A percentile compares a stretch with the other conserved stretches of the same genome.
Evolutionary conservation across 768 basidiomycete genomes (phyloP).

Genomic region (Sarcodon sp.): DNA sequence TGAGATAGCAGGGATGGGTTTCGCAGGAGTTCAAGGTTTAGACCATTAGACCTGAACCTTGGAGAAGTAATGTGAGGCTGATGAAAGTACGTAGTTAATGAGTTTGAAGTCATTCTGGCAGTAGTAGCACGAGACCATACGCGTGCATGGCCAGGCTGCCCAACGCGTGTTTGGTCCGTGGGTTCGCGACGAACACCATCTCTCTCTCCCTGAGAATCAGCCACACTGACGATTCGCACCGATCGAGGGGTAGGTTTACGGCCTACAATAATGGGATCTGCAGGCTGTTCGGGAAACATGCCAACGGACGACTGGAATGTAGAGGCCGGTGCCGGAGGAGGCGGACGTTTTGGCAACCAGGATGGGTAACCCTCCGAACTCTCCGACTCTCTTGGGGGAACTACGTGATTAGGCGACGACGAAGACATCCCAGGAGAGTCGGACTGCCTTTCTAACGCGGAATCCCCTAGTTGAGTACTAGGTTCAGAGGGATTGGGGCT

Average conservation of each 20-base stretch:
- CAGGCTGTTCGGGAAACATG: constrained; percentile 17
- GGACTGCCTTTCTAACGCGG: background rate
- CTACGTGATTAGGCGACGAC: constrained; percentile 19
- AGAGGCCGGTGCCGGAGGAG: constrained; percentile 62
- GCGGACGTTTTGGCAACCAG: constrained; percentile 73
- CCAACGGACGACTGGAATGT: constrained; percentile 47
- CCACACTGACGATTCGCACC: constrained; percentile 67
- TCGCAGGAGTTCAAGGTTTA: constrained; percentile 58
- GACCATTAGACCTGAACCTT: constrained; percentile 49
- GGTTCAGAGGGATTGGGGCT: background rate
- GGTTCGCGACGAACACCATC: constrained; percentile 29
- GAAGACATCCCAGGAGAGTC: constrained; percentile 11
- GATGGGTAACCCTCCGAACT: constrained; percentile 65
- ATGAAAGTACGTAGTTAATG: constrained; percentile 23
- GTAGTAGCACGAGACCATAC: constrained; percentile 50
- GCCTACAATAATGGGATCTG: constrained; percentile 34
- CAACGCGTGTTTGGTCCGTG: constrained; percentile 33
- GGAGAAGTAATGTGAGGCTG: constrained; percentile 32
- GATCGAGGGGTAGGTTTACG: constrained; percentile 71
- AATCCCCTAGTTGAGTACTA: background rate
- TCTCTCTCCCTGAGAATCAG: constrained; percentile 31
- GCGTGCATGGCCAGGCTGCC: constrained; percentile 23
- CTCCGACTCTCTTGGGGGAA: background rate
- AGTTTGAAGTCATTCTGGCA: constrained; percentile 27
- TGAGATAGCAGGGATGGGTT: constrained; percentile 41